These are phyloP conservation scores for Taphrina betulina DNA, from an alignment of 1,139 yeast species.

Conservation along the genomic window DNA sequence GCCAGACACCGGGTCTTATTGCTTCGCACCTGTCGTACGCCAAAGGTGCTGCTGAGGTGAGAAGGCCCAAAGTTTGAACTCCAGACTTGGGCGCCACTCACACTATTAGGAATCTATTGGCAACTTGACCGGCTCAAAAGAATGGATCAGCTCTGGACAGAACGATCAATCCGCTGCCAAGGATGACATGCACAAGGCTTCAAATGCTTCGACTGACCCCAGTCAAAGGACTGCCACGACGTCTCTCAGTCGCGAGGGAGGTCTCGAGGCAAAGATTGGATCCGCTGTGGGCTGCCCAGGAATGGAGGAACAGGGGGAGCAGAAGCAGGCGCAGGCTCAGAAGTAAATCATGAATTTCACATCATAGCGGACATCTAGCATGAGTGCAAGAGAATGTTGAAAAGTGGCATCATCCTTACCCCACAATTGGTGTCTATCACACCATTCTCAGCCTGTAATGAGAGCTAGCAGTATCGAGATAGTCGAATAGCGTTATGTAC, in stretches of 20 bases:
- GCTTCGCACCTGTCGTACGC: conserved; percentile 22
- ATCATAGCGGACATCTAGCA: no score
- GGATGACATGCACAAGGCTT: conserved; percentile 27
- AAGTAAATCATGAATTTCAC: no score
- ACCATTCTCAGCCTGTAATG: no score
- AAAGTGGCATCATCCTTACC: no score
- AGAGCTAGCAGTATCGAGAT: no score
- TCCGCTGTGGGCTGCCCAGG: conserved; percentile 30
- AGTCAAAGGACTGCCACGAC: conserved; percentile 13
- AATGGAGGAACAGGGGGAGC: conserved; percentile 28
- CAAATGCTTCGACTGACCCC: conserved; percentile 13
- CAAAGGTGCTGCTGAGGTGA: conserved; percentile 30
- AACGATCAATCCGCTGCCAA: conserved; percentile 16
- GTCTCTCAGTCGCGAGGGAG: conserved; percentile 24
- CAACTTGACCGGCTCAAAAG: conserved; percentile 28
- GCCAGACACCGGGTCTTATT: conserved; percentile 25
- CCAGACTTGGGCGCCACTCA: no score
- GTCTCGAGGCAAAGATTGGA: conserved; percentile 27
- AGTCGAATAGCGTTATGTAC: no score
- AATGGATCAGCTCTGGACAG: conserved; percentile 24
- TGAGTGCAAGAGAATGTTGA: no score
- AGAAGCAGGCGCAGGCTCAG: conserved; percentile 25
- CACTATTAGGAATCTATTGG: conserved; percentile 27
- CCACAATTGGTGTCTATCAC: no score
- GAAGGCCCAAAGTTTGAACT: no score